Conservation (phyloP, 1,284 basidiomycete genomes). For the Mixia osmundae region DNA sequence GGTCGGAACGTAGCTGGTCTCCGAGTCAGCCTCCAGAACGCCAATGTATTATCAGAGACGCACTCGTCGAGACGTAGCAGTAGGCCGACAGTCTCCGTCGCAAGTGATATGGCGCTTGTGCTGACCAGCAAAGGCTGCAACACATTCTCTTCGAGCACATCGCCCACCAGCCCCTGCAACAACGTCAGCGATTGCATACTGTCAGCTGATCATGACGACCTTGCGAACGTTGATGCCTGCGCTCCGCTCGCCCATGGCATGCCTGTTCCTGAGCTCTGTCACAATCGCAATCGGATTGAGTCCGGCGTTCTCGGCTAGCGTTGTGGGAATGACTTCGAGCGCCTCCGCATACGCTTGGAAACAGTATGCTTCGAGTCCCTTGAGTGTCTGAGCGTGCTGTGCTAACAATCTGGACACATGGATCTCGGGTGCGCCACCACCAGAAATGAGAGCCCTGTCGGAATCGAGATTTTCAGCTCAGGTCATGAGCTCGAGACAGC, state of each 20-base stretch:
- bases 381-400: constrained; percentile 78
- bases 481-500: constrained; percentile 1
- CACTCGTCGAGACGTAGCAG: constrained; percentile 95
- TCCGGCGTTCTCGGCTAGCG: constrained; percentile 93
- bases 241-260: constrained; percentile 78
- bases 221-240: constrained; percentile 97
- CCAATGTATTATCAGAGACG: no score
- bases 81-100: constrained; percentile 93
- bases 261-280: constrained; percentile 88
- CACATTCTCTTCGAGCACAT: constrained; percentile 91
- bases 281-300: constrained; percentile 96
- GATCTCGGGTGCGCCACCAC: constrained; percentile 94
- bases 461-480: neutral
- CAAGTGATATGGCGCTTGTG: constrained; percentile 80
- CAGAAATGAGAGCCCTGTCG: constrained; percentile 70
- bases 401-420: constrained; percentile 85
- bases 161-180: constrained; percentile 66
- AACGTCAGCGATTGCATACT: constrained; percentile 2
- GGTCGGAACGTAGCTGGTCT: no score
- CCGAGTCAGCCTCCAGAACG: no score
- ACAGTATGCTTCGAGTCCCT: constrained; percentile 97
- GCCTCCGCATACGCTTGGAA: constrained; percentile 97
- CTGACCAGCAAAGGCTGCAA: constrained; percentile 88
- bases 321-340: constrained; percentile 91
- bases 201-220: constrained; percentile 19